phyloP scores from a whole-genome alignment of 2,329 filamentous ascomycete genomes.

The Thelonectria blattea region DNA sequence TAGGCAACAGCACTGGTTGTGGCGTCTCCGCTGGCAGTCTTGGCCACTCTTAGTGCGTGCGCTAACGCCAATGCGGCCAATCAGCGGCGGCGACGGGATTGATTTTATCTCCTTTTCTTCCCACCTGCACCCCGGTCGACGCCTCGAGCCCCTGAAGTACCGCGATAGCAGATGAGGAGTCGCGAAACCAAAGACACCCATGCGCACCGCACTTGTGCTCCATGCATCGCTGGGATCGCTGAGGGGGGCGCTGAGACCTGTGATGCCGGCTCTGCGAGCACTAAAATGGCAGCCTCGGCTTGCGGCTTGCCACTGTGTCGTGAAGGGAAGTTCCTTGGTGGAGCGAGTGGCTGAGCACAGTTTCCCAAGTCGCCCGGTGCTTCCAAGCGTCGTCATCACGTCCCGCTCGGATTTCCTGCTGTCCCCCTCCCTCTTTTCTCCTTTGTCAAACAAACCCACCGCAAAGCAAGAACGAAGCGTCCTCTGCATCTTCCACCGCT shows the following conservation, averaged over 20 bases:
- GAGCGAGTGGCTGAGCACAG: conserved; percentile 17
- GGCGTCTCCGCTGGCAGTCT: conserved; percentile 50
- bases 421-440: conserved; percentile 31
- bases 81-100: conserved; percentile 39
- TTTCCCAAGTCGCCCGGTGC: conserved; percentile 2
- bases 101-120: conserved; percentile 50
- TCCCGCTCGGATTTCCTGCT: conserved; percentile 32
- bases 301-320: conserved; percentile 25
- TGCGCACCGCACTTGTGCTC: conserved; percentile 12
- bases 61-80: conserved; percentile 47
- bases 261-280: conserved; percentile 14
- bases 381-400: conserved; percentile 28
- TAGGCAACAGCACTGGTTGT: conserved; percentile 53
- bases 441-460: conserved; percentile 32
- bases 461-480: conserved; percentile 11
- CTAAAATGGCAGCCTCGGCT: conserved; percentile 21
- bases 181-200: conserved; percentile 28
- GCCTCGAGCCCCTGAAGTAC: conserved; percentile 49
- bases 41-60: conserved; percentile 45
- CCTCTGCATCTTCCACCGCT: neutral
- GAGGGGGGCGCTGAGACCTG: conserved; percentile 1
- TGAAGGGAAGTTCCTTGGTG: conserved; percentile 18
- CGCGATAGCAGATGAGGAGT: conserved; percentile 40
- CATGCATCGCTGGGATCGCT: neutral
- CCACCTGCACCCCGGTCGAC: conserved; percentile 42